Evolutionary conservation across 2,329 filamentous ascomycete genomes (phyloP), one percentile per base, ranked within the genome.

Genomic region (Ilyonectria destructans): DNA sequence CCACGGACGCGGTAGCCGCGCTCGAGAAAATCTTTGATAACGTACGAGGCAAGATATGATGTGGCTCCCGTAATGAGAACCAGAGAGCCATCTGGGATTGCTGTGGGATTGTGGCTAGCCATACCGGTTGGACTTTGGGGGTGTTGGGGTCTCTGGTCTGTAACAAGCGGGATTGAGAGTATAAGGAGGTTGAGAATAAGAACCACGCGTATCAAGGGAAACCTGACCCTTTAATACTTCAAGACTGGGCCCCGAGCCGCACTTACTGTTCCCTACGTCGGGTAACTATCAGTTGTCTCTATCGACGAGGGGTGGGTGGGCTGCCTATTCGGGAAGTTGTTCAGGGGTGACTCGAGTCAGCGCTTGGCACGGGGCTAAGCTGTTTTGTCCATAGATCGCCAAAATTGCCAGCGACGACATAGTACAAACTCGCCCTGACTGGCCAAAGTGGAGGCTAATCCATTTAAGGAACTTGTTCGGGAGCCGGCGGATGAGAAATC

Each of bases 21-120:
- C 7, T 33, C 40, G 17, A 61, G 46, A 4, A 61, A 37, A n/a
- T 61, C 46, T 13, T 52, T 61, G 4, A 54, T 49, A 10, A 54
- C 46, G 29, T 61, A 35, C 9, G 46, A 52, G 17, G 46, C 58
- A 8, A 49, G 35, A 40, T 61, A 61, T 46, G 46, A 33, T 26
- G 49, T 61, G 10, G 58, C 58, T 29, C 58, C 58, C n/a, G 58
- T 61, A 31, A 61, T 35, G 23, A 61, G 58, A 19, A 61, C 31
- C 58, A 46, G 40, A 29, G 46, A 61, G 5, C 58, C 58, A 13
- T 31, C 21, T 21, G 58, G 58, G 33, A 61, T 62, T 15, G 37
- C 46, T 26, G 46, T 60, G 35, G 33, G 4, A n/a, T 3, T 43
- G 4, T 43, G 15, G 17, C 40, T 43, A n/a, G 40, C 40, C 40